Evolutionary conservation across 2,329 filamentous ascomycete species (phyloP), one percentile per base, ranked within the genome.

Genomic region (Zymoseptoria brevis): DNA sequence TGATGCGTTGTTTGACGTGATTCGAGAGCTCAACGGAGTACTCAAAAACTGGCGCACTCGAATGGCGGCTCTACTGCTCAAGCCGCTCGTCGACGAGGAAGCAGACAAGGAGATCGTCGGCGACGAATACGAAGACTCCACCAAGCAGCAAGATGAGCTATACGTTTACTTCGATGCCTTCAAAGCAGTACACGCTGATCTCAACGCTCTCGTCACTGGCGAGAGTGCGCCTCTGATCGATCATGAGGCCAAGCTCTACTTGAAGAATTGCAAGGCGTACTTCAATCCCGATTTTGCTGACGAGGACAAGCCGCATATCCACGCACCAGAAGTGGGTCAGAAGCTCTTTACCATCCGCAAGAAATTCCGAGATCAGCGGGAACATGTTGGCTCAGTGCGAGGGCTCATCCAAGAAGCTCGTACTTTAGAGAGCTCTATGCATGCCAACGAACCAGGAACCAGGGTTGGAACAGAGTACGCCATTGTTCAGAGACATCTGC

Each of bases 41-140:
- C 81, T 96, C 53, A 82, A 88, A 53, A 80, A 86, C 53, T 95
- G 89, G 89, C 84, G 91, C 50, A 81, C 87, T 59, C 79, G 84
- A 50, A 85, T 92, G 60, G 81, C 90, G 19, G 81, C 87, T 57
- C 81, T 93, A 19, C 79, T 96, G 8, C 75, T 88, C 9, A 81
- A 85, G 61, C 85, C 89, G 0, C 79, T 97, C 1, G 84, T 97
- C 19, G 94, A 97, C 66, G 86, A 94, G 68, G 90, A 96, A 49
- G 84, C 85, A 4, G 75, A 76, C 16, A 75, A 81, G 8, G 90
- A 96, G 59, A 82, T 85, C 2, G 93, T 90, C 9, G 94, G 94
- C 22, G 87, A 96, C 60, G 94, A 97, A 71, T 94, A 96, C 63
- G 88, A 90, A 65, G 84, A 89, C 30, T 96, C 93, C 0, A 90